phyloP scores from a whole-genome alignment of 345 rosid species.

The Lumnitzera littorea region DNA sequence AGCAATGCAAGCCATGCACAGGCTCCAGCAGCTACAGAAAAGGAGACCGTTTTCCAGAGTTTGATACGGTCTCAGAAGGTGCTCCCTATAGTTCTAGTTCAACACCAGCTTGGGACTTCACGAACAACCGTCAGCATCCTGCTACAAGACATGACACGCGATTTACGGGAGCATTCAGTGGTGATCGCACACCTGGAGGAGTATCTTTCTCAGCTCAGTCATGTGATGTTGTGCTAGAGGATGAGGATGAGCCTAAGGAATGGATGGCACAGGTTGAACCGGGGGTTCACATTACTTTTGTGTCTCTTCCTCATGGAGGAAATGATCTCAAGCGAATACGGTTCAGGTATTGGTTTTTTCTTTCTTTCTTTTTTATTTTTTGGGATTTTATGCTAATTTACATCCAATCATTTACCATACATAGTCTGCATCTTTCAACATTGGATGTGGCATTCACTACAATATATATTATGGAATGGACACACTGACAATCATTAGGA shows the following conservation, averaged over 20 bases:
- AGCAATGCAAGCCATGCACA: constrained; percentile 84
- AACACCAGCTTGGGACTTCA: constrained; percentile 97
- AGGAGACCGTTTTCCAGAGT: constrained; percentile 61
- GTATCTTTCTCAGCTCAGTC: constrained; percentile 56
- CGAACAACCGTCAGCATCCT: constrained; percentile 32
- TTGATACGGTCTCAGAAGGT: constrained; percentile 69
- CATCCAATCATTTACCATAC: no score
- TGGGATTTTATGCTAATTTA: neutral
- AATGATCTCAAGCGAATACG: constrained; percentile 94
- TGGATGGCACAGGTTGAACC: constrained; percentile 99
- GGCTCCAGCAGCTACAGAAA: constrained; percentile 67
- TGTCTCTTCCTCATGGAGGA: constrained; percentile 85
- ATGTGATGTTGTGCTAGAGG: constrained; percentile 66
- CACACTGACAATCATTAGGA: constrained; percentile 14
- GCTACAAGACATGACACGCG: constrained; percentile 36
- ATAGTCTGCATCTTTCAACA: no score
- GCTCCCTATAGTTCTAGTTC: constrained; percentile 76
- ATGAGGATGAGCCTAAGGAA: constrained; percentile 78
- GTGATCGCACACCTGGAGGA: constrained; percentile 37
- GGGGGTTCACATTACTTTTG: constrained; percentile 91
- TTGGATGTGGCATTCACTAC: no score
- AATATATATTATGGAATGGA: no score
- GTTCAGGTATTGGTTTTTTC: constrained; percentile 38
- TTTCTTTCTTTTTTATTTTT: no score
- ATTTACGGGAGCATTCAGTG: constrained; percentile 30